Evolutionary conservation across 495 filamentous ascomycete genomes (phyloP), one percentile per base, ranked within the genome.

Genomic region (Apiosordaria backusii): DNA sequence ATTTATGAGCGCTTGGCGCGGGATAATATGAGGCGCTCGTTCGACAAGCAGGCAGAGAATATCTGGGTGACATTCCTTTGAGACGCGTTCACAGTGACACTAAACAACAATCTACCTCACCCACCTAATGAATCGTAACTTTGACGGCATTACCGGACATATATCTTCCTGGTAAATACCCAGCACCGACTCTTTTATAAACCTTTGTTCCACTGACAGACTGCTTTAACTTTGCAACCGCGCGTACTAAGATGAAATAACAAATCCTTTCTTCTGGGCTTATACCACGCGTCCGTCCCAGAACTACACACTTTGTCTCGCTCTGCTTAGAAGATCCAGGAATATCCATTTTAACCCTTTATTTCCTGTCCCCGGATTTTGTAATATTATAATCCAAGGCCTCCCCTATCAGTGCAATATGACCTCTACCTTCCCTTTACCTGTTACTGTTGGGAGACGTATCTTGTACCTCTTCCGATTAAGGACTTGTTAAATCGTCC

Each of bases 401-500:
- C 23, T 27, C 22, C 3, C 50, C 61, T 5, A 63, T 4, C 18
- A 63, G 27, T 1, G 25, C 45, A 22, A 24, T 53, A 29, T 40
- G 53, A 16, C n/a, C n/a, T 4, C 45, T 1, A 4, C 18, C 0
- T 5, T 23, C 24, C 23, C 26, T 60, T 27, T 57, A 5, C 53
- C 57, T 18, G 7, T 60, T n/a, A 7, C 24, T 18, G 23, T 2
- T 27, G 22, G 4, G 57, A 24, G 53, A 40, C 5, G 15, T 4
- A 19, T 18, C 6, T 3, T 5, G 23, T 16, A 27, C 7, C 10
- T n/a, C 5, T 7, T 24, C 61, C 5, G 50, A 58, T 53, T 53
- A 64, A 4, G 25, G 62, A 26, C 52, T 57, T 19, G 35, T 22
- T n/a, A 64, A 10, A 1, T 64, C 45, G 10, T 61, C 54, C 75